Conservation (phyloP, 768 basidiomycete species). For the Antrodiella citrinella region DNA sequence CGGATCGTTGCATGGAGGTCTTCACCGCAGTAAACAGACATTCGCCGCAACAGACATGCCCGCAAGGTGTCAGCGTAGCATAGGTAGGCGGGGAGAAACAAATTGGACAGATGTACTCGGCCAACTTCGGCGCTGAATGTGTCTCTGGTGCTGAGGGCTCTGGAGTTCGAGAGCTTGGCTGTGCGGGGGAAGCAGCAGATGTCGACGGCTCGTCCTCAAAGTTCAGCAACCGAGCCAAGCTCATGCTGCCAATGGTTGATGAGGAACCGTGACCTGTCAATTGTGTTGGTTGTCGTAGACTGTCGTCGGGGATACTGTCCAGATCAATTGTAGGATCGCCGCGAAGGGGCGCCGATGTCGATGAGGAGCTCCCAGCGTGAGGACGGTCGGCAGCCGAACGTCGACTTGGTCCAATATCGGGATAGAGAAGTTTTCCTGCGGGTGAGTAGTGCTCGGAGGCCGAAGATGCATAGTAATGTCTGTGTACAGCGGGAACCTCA, state of each 20-base stretch:
- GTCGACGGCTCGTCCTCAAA: not conserved
- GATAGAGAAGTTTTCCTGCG: not conserved
- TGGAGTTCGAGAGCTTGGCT: no score
- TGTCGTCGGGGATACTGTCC: not conserved
- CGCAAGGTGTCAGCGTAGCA: constrained; percentile 73
- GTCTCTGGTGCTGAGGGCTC: no score
- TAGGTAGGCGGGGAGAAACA: constrained; percentile 71
- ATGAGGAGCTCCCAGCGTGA: not conserved
- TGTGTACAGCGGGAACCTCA: not conserved
- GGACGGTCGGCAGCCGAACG: no score
- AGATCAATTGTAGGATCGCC: not conserved
- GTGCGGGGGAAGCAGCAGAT: no score
- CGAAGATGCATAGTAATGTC: not conserved
- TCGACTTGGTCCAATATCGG: not conserved
- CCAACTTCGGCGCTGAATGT: constrained; percentile 26
- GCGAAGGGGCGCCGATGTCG: not conserved
- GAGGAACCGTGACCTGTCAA: not conserved
- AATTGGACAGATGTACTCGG: constrained; percentile 70
- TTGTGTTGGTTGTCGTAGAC: not conserved
- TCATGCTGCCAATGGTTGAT: not conserved
- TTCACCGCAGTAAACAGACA: constrained; percentile 72
- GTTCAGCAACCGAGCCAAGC: not conserved
- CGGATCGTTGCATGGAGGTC: constrained; percentile 44
- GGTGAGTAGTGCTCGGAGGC: not conserved
- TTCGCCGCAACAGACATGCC: constrained; percentile 69